Evolutionary conservation across 371 early-diverging fungal genomes (phyloP).

Genomic region (Ordospora pajunii): DNA sequence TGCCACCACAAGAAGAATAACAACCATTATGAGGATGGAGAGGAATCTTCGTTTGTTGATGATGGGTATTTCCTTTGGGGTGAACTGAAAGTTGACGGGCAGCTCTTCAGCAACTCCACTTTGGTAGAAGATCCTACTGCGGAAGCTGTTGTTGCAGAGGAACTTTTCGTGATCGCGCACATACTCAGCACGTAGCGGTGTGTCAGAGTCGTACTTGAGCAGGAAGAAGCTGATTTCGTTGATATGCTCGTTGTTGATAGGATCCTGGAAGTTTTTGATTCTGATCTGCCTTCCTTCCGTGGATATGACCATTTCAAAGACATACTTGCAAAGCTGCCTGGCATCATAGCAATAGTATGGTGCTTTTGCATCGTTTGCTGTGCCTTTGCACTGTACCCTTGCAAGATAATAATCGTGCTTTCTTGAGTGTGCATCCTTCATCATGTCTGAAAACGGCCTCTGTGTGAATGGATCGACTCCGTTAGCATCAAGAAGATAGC

Average conservation of each 20-base stretch:
- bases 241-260: conserved; percentile 54
- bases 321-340: conserved; percentile 61
- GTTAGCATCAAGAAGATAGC: conserved; percentile 51
- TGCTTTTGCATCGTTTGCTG: not conserved
- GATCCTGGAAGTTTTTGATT: conserved; percentile 61
- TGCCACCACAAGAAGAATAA: conserved; percentile 25
- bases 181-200: conserved; percentile 54
- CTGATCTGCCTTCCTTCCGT: conserved; percentile 59
- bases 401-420: conserved; percentile 56
- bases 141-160: conserved; percentile 58
- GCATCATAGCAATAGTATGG: conserved; percentile 60
- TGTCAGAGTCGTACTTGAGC: conserved; percentile 56
- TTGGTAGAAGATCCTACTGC: conserved; percentile 60
- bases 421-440: conserved; percentile 47
- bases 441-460: conserved; percentile 57
- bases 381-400: conserved; percentile 27
- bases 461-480: conserved; percentile 61
- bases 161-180: conserved; percentile 60
- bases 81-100: conserved; percentile 61
- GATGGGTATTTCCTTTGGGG: conserved; percentile 35
- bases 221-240: conserved; percentile 60
- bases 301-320: conserved; percentile 63
- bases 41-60: conserved; percentile 38
- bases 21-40: conserved; percentile 23
- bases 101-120: conserved; percentile 61